These are phyloP conservation scores for Yamadazyma spencermartinsiae DNA, from an alignment of 1,139 yeast species.

Conservation along the genomic window DNA sequence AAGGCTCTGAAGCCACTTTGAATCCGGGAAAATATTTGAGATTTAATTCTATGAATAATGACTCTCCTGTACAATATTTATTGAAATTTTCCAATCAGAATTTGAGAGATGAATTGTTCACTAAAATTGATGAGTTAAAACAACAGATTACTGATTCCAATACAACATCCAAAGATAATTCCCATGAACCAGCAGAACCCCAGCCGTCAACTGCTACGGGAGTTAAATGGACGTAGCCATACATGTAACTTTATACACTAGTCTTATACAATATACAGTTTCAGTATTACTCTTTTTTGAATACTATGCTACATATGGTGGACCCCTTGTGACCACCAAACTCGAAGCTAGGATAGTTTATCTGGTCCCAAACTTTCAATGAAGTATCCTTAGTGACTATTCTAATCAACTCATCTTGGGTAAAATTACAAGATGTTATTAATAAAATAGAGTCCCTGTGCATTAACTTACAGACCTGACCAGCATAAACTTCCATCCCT, in stretches of 20 bases:
- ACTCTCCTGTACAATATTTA: conserved; percentile 79
- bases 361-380: conserved; percentile 58
- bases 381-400: conserved; percentile 46
- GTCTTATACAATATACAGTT: background rate
- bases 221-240: conserved; percentile 2
- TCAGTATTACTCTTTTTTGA: conserved; percentile 34
- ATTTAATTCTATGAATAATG: conserved; percentile 50
- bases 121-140: conserved; percentile 47
- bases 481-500: conserved; percentile 66
- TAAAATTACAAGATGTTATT: conserved; percentile 94
- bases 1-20: conserved; percentile 86
- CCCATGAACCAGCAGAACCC: conserved; percentile 1
- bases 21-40: conserved; percentile 78
- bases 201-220: conserved; percentile 2
- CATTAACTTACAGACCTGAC: conserved; percentile 58
- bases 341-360: conserved; percentile 76
- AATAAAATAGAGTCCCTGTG: conserved; percentile 59
- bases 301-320: conserved; percentile 85
- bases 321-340: conserved; percentile 90
- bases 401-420: conserved; percentile 66
- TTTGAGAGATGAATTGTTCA: conserved; percentile 59
- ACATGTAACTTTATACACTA: background rate
- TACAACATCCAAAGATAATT: background rate
- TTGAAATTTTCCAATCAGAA: conserved; percentile 66
- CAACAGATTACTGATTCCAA: conserved; percentile 9